Percentiles rank a stretch among this genome's conserved stretches.
Evolutionary conservation across 768 basidiomycete species (phyloP).

Genomic region (Fomitopsis serialis): DNA sequence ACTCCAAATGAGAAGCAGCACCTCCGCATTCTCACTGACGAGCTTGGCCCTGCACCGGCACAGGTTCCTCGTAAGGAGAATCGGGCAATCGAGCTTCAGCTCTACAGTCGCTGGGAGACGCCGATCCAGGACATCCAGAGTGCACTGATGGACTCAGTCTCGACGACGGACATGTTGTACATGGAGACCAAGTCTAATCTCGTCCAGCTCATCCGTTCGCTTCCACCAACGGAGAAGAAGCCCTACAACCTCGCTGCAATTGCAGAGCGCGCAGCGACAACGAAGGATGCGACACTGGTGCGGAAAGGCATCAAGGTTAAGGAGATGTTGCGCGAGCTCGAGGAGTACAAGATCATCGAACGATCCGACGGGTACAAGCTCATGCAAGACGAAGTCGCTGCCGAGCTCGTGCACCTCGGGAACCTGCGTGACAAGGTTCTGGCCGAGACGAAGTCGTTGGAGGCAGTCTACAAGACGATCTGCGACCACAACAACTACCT

Average conservation of each 20-base stretch:
- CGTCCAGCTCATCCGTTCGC: slow-evolving; percentile 93
- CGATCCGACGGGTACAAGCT: slow-evolving; percentile 79
- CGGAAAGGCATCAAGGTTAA: slow-evolving; percentile 99
- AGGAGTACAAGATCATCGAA: slow-evolving; percentile 85
- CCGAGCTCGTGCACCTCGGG: slow-evolving; percentile 93
- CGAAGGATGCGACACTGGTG: slow-evolving; percentile 93
- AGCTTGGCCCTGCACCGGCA: slow-evolving; percentile 86
- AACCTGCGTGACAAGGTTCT: slow-evolving; percentile 95
- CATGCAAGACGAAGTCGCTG: slow-evolving; percentile 96
- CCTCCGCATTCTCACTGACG: slow-evolving; percentile 92
- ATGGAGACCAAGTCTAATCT: slow-evolving; percentile 99
- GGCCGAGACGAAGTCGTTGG: slow-evolving; percentile 85
- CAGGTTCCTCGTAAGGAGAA: slow-evolving; percentile 99
- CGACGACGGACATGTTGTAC: slow-evolving; percentile 97
- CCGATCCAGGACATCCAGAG: slow-evolving; percentile 97
- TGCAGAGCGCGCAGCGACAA: slow-evolving; percentile 94
- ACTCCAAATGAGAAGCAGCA: slow-evolving; percentile 98
- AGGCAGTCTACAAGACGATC: slow-evolving; percentile 98
- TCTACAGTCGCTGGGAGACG: slow-evolving; percentile 99
- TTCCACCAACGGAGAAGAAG: slow-evolving; percentile 80
- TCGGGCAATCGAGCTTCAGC: slow-evolving; percentile 80
- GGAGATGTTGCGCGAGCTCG: slow-evolving; percentile 96
- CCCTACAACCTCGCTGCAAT: slow-evolving; percentile 87
- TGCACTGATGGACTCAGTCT: slow-evolving; percentile 94
- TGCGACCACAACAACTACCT: slow-evolving; percentile 99